Evolutionary conservation across 2,329 filamentous ascomycete species (phyloP).

Genomic region (Paecilomyces fulvus): DNA sequence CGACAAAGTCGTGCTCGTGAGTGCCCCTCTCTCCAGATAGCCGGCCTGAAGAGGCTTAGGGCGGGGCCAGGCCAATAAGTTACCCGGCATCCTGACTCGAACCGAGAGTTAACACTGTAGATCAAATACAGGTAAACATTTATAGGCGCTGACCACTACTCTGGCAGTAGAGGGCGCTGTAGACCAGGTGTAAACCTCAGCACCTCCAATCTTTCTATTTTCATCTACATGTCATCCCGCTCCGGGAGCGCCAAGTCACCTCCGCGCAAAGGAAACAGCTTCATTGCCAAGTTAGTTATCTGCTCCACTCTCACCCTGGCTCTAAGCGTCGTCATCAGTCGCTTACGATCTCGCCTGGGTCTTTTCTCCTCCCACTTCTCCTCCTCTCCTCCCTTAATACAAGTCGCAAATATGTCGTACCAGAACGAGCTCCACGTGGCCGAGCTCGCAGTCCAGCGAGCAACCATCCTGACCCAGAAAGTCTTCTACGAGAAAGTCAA

Average conservation of each 20-base stretch:
- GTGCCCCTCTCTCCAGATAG: slow-evolving; percentile 10
- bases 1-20: slow-evolving; percentile 8
- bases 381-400: slow-evolving; percentile 12
- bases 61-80: slow-evolving; percentile 10
- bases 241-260: slow-evolving; percentile 7
- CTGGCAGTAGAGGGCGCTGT: not conserved
- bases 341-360: slow-evolving; percentile 32
- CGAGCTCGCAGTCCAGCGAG: slow-evolving; percentile 81
- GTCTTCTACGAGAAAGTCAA: slow-evolving; percentile 86
- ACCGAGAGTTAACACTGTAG: not conserved
- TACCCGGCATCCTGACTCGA: not conserved
- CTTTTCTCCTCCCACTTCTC: slow-evolving; percentile 24
- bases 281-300: slow-evolving; percentile 23
- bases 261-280: slow-evolving; percentile 12
- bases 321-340: slow-evolving; percentile 27
- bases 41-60: slow-evolving; percentile 9
- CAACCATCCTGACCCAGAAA: slow-evolving; percentile 63
- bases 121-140: not conserved
- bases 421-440: slow-evolving; percentile 72
- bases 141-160: too few species aligned
- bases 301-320: slow-evolving; percentile 37
- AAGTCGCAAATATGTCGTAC: slow-evolving; percentile 46
- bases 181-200: not conserved
- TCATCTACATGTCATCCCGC: not conserved
- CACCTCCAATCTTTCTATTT: not conserved